Percentiles rank a stretch among this genome's conserved stretches.
These are phyloP conservation scores for Lentinula raphanica DNA, from an alignment of 768 basidiomycete species.

Conservation along the genomic window DNA sequence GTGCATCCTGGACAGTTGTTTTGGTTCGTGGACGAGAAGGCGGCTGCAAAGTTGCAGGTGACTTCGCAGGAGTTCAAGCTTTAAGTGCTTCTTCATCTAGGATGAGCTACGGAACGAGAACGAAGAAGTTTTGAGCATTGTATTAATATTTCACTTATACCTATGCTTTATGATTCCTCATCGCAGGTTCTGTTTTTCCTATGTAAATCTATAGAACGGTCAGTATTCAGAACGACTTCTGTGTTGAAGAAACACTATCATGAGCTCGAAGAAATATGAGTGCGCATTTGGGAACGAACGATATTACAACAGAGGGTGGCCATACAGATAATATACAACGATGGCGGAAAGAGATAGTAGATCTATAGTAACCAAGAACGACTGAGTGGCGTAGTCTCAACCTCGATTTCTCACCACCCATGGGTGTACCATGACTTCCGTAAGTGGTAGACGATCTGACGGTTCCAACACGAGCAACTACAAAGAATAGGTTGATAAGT, in stretches of 20 bases:
- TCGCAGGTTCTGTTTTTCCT: not conserved
- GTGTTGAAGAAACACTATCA: no score
- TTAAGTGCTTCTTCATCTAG: no score
- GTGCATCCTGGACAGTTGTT: slow-evolving; percentile 77
- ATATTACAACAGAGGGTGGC: not conserved
- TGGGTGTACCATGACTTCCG: not conserved
- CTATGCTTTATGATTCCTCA: not conserved
- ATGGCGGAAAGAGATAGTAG: not conserved
- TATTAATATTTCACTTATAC: not conserved
- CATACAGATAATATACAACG: not conserved
- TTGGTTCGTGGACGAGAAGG: slow-evolving; percentile 93
- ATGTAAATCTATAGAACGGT: no score
- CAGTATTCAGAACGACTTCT: no score
- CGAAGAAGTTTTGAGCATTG: not conserved
- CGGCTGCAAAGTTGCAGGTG: slow-evolving; percentile 59
- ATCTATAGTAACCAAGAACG: no score
- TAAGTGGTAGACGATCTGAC: not conserved
- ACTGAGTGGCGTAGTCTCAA: no score
- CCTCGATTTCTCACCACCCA: not conserved
- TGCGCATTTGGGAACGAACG: not conserved
- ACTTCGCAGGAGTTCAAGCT: slow-evolving; percentile 53
- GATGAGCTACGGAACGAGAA: not conserved
- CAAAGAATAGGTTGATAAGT: not conserved
- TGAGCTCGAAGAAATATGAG: no score
- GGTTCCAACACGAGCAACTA: not conserved